These are phyloP conservation scores for Cercospora berteroae DNA, from an alignment of 2,329 filamentous ascomycete species.

Conservation along the genomic window DNA sequence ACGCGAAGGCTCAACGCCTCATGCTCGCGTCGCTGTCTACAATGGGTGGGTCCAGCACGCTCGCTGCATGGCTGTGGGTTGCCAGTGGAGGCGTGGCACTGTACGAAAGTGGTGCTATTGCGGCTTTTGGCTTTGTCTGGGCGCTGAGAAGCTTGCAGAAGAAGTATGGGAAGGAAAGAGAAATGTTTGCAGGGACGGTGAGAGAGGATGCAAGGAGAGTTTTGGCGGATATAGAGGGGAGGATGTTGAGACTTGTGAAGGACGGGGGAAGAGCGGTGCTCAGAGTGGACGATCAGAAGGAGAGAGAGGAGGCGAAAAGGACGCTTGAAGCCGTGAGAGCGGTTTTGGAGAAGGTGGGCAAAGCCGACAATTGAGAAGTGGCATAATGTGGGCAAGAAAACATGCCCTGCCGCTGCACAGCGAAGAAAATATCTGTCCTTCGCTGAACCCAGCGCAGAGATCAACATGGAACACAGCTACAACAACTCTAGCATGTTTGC, in stretches of 20 bases:
- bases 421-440: no score
- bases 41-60: slow-evolving; percentile 56
- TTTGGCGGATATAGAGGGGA: slow-evolving; percentile 54
- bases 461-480: not conserved
- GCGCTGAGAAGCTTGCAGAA: slow-evolving; percentile 58
- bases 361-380: not conserved
- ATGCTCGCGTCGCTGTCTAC: slow-evolving; percentile 74
- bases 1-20: slow-evolving; percentile 46
- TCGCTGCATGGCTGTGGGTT: slow-evolving; percentile 56
- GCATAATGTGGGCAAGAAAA: not conserved
- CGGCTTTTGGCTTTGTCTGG: slow-evolving; percentile 58
- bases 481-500: not conserved
- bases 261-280: slow-evolving; percentile 44
- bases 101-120: slow-evolving; percentile 60
- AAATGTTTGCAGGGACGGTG: slow-evolving; percentile 53
- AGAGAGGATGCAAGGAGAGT: slow-evolving; percentile 58
- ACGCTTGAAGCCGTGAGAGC: slow-evolving; percentile 27
- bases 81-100: slow-evolving; percentile 52
- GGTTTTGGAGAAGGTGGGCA: not conserved
- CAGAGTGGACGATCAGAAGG: slow-evolving; percentile 37
- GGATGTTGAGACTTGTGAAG: slow-evolving; percentile 48
- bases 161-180: slow-evolving; percentile 56
- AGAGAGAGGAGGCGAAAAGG: slow-evolving; percentile 45
- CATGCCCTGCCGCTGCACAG: no score
- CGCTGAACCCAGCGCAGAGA: not conserved